phyloP scores from a whole-genome alignment of 305 asterid species.

The Fraxinus dipetala region DNA sequence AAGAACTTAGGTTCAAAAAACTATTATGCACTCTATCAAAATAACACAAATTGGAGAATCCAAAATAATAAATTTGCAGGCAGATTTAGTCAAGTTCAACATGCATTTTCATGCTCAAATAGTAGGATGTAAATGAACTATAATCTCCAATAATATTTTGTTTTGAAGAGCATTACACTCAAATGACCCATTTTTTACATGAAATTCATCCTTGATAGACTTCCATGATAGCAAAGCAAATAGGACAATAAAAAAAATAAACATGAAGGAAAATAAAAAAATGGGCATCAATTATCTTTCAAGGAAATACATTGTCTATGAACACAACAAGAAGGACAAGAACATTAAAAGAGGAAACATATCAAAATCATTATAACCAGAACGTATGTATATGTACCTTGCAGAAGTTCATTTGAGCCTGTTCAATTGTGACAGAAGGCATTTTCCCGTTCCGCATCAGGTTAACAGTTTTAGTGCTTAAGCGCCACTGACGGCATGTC shows the following conservation, averaged over 20 bases:
- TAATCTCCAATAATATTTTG: background rate
- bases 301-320: background rate
- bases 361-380: background rate
- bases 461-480: slow-evolving; percentile 93
- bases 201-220: background rate
- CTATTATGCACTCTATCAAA: background rate
- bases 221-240: background rate
- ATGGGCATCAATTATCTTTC: background rate
- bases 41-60: background rate
- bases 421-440: slow-evolving; percentile 94
- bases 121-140: background rate
- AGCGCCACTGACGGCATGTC: slow-evolving; percentile 96
- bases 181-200: background rate
- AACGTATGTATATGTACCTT: slow-evolving; percentile 46
- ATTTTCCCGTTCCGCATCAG: slow-evolving; percentile 97
- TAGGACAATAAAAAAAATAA: background rate
- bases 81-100: background rate
- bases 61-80: background rate
- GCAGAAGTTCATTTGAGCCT: slow-evolving; percentile 91
- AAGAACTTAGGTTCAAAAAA: background rate
- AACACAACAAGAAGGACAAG: background rate
- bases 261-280: background rate
- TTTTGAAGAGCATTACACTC: background rate
- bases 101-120: background rate
- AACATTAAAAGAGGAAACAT: background rate